Evolutionary conservation across 2,329 filamentous ascomycete species (phyloP), one percentile per base, ranked within the genome.

Genomic region (Fusarium irregulare): DNA sequence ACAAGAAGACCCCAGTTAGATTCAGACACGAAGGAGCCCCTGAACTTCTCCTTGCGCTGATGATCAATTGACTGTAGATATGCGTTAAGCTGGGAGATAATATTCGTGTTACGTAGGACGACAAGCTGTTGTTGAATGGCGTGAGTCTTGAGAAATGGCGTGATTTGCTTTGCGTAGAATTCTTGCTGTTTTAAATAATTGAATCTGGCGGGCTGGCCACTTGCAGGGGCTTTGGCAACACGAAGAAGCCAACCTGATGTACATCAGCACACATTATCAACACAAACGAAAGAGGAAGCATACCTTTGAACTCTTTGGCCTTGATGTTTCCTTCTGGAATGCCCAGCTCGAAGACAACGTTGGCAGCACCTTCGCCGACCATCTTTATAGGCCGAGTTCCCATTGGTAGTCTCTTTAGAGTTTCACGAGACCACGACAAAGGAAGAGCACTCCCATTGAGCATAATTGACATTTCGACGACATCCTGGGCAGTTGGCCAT

Each of bases 321-420:
- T 78, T 68, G 40, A 76, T 66, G 56, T 78, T 71, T 60, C 73
- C 73, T 60, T 79, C 73, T 7, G 81, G 79, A 21, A 84, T 64
- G 47, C 82, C 80, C 59, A 92, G 84, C 71, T 86, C 85, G 75
- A 92, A 94, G 67, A 94, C 90, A 54, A 91, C 86, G 78, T 96
- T 95, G 56, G 93, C 92, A 25, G 91, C 90, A 25, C 92, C 93
- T 78, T 96, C 92, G 27, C 85, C 86, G 23, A 89, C 79, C 60
- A 88, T 81, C 55, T 78, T 76, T 53, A 80, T 67, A 16, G 79
- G 78, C 27, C 73, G 77, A 41, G 78, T 76, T 30, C 78, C 79
- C 46, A 64, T 68, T 27, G 80, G 79, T 8, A 82, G 76, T 21
- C 73, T 73, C 66, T 76, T 80, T 58, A 81, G 64, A 12, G 68